Base-by-base conservation (phyloP, 139 green algal species). In the Parachlorella kessleri region DNA sequence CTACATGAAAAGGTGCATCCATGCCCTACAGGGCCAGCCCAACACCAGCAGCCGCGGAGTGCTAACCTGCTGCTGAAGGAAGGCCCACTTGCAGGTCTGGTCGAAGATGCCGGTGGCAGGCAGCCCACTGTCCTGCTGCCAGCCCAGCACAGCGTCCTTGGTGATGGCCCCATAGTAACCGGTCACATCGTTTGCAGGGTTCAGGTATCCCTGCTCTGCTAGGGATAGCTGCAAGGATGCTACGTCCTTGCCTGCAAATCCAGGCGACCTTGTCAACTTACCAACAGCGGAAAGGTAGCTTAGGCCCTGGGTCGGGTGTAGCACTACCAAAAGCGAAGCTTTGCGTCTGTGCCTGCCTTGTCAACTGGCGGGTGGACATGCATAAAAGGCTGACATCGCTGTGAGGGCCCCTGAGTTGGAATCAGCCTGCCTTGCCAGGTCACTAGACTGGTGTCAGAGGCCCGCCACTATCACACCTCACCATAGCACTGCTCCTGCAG, bases 151-250 rank as follows among this genome's bases (percentile, higher is more conserved):
- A 21, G 82, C 75, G 3, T 87, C 77, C 23, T 78, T 73, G 1
- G 82, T 87, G 30, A 69, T 30, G 2, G 30, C 36, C 6, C 82
- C 77, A 73, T 84, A 87, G 64, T 84, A 87, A 23, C 82, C 82
- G 66, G 30, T 84, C 23, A 77, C 24, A 1, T 69, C 77, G 26
- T 83, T 77, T 24, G 21, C 72, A 1, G 48, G 21, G 36, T 70
- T 70, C 9, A 79, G 72, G 40, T 87, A 87, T 18, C 36, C 55
- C 37, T 81, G 42, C 36, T 84, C 82, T 0, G 42, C 42, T 8
- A 87, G 65, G 35, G 48, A 87, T 26, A 64, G 40, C 77, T 87
- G 82, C 14, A 59, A 18, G 21, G 48, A 59, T 28, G 21, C 48
- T 18, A 59, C 48, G 48, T 59, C 48, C 48, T 59, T 18, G 14